A percentile compares a stretch with the other conserved stretches of the same genome.
phyloP scores from a whole-genome alignment of 805 yeast genomes.

The Wickerhamomyces pijperi region DNA sequence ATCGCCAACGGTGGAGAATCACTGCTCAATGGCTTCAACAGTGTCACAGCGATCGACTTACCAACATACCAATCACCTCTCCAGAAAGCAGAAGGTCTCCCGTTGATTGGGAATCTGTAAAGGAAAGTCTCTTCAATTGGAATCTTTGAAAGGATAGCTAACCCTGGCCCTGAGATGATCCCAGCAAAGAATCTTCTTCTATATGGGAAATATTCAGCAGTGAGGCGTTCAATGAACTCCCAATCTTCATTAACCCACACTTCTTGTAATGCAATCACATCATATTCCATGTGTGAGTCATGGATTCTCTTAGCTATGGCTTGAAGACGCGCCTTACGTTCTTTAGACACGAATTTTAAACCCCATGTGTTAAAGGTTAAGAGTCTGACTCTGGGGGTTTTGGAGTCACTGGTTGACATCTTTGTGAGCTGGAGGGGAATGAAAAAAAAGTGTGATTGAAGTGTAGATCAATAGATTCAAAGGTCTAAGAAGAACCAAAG shows the following conservation, averaged over 20 bases:
- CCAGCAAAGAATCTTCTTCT: slow-evolving; percentile 71
- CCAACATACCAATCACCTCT: slow-evolving; percentile 98
- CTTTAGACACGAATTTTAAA: slow-evolving; percentile 69
- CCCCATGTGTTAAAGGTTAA: slow-evolving; percentile 86
- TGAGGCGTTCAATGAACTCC: slow-evolving; percentile 41
- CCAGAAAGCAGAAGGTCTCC: slow-evolving; percentile 85
- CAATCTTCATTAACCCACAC: slow-evolving; percentile 86
- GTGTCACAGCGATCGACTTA: slow-evolving; percentile 70
- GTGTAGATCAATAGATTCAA: neutral
- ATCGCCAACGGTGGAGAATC: slow-evolving; percentile 55
- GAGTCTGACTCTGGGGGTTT: slow-evolving; percentile 26
- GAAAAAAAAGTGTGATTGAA: neutral
- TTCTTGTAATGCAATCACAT: slow-evolving; percentile 89
- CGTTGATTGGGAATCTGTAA: slow-evolving; percentile 83
- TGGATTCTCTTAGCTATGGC: slow-evolving; percentile 68
- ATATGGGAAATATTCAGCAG: slow-evolving; percentile 44
- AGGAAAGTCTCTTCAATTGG: slow-evolving; percentile 76
- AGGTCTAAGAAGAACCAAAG: slow-evolving; percentile 1
- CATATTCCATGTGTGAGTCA: slow-evolving; percentile 37
- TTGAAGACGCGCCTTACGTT: slow-evolving; percentile 47
- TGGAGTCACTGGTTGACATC: neutral
- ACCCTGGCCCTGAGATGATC: slow-evolving; percentile 85
- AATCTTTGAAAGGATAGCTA: slow-evolving; percentile 71
- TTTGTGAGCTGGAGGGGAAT: neutral
- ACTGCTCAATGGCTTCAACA: slow-evolving; percentile 39